phyloP scores from a whole-genome alignment of 305 asterid species.

The Rubia tinctorum region DNA sequence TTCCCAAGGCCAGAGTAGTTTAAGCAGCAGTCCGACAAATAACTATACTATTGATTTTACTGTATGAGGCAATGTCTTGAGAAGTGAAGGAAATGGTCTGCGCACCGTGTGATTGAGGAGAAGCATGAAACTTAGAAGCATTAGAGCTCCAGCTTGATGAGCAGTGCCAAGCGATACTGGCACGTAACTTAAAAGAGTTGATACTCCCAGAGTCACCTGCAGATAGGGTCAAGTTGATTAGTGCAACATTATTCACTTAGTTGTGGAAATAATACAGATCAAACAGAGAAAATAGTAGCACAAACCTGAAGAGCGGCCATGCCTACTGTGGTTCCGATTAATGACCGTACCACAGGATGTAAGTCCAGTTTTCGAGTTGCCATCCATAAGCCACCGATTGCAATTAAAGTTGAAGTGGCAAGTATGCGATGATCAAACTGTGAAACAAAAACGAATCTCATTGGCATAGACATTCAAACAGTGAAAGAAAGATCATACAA shows the following conservation, averaged over 20 bases:
- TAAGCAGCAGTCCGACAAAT: not conserved
- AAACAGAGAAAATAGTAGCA: not conserved
- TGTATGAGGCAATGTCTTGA: slow-evolving; percentile 65
- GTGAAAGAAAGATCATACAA: not conserved
- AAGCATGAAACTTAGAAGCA: slow-evolving; percentile 71
- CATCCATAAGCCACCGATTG: slow-evolving; percentile 79
- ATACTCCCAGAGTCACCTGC: slow-evolving; percentile 82
- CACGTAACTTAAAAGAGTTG: slow-evolving; percentile 78
- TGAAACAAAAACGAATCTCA: slow-evolving; percentile 12
- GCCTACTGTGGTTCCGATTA: slow-evolving; percentile 70
- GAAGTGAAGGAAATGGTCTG: slow-evolving; percentile 67
- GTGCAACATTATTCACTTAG: not conserved
- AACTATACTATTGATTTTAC: slow-evolving; percentile 35
- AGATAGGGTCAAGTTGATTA: slow-evolving; percentile 7
- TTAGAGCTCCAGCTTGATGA: slow-evolving; percentile 96
- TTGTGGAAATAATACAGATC: not conserved
- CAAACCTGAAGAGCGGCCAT: slow-evolving; percentile 89
- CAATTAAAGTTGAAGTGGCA: slow-evolving; percentile 75
- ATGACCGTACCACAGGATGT: slow-evolving; percentile 71
- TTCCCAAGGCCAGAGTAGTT: not conserved
- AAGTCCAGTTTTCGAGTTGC: slow-evolving; percentile 62
- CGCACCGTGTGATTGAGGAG: slow-evolving; percentile 88
- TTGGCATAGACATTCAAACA: slow-evolving; percentile 13
- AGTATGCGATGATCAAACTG: slow-evolving; percentile 96
- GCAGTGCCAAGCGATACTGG: slow-evolving; percentile 87